Conservation (phyloP, 1,139 yeast species). For the Spathaspora sp. region DNA sequence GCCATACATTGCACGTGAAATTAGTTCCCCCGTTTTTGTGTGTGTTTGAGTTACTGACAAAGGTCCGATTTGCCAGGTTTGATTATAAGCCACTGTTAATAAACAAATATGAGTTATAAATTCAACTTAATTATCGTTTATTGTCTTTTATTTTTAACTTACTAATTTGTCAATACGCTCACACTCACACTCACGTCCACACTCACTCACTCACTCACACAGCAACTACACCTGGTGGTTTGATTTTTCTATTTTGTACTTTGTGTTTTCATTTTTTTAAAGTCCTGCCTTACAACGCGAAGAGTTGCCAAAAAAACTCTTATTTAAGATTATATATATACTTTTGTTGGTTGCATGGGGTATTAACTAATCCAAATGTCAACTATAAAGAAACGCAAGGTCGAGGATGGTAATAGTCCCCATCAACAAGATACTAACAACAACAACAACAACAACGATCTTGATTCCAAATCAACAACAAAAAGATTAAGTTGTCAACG, state of each 20-base stretch:
- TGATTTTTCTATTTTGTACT: neutral
- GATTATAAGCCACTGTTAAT: neutral
- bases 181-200: neutral
- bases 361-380: neutral
- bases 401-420: neutral
- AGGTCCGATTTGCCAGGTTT: neutral
- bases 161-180: neutral
- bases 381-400: neutral
- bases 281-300: neutral
- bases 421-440: neutral
- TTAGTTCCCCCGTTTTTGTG: neutral
- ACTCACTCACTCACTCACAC: no score
- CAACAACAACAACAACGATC: neutral
- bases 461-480: neutral
- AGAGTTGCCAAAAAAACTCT: neutral
- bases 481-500: constrained; percentile 39
- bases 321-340: no score
- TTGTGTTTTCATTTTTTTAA: neutral
- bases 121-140: neutral
- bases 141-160: neutral
- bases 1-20: neutral
- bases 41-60: neutral
- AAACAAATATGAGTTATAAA: neutral
- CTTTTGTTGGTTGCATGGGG: neutral
- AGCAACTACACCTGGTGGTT: neutral